Conservation (phyloP, 2,329 filamentous ascomycete genomes). For the Pseudonectria buxi region DNA sequence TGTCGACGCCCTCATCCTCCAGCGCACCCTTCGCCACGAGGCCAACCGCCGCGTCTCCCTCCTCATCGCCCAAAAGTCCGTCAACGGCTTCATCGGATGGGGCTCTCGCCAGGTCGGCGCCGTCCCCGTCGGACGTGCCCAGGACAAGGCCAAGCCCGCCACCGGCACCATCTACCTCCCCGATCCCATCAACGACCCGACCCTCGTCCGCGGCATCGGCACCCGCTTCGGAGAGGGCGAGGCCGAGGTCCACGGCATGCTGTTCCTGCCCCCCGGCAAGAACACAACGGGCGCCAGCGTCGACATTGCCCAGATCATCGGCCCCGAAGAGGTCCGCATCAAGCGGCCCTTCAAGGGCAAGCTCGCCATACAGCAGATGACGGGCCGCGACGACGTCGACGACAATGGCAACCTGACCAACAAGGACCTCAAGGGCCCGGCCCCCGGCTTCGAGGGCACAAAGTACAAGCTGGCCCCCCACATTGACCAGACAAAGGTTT, state of each 20-base stretch:
- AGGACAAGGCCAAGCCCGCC: constrained; percentile 78
- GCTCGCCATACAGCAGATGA: constrained; percentile 72
- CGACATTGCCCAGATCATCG: constrained; percentile 75
- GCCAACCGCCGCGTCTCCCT: constrained; percentile 84
- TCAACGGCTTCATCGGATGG: constrained; percentile 87
- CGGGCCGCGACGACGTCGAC: constrained; percentile 67
- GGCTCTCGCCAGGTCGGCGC: constrained; percentile 78
- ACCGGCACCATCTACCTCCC: constrained; percentile 80
- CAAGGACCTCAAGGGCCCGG: constrained; percentile 44
- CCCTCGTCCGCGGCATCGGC: constrained; percentile 68
- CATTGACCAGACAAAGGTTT: constrained; percentile 89
- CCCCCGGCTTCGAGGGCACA: constrained; percentile 64
- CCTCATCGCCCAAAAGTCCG: constrained; percentile 91
- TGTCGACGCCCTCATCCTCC: constrained; percentile 88
- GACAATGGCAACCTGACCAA: constrained; percentile 57
- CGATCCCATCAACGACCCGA: constrained; percentile 78
- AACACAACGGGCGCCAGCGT: constrained; percentile 69
- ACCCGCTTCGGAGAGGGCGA: constrained; percentile 72
- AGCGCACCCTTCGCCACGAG: constrained; percentile 82
- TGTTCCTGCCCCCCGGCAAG: constrained; percentile 81
- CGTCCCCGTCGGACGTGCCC: constrained; percentile 85
- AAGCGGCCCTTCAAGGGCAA: constrained; percentile 82
- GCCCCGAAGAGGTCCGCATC: constrained; percentile 72
- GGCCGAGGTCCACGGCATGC: constrained; percentile 70
- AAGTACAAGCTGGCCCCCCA: constrained; percentile 86